A percentile compares a stretch with the other conserved stretches of the same genome.
These are phyloP conservation scores for Eutrema heterophyllum DNA, from an alignment of 345 rosid genomes.

Conservation along the genomic window DNA sequence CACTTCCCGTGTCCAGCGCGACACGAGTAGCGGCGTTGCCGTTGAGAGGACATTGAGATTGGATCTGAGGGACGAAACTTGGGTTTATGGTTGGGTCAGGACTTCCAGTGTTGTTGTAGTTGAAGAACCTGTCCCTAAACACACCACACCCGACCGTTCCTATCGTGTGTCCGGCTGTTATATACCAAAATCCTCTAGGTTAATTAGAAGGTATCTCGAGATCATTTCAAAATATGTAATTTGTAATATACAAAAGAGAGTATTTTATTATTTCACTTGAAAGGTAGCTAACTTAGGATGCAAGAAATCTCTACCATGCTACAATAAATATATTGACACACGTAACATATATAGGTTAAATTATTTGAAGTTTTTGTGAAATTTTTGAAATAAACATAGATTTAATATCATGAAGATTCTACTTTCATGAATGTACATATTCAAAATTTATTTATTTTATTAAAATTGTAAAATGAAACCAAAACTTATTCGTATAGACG, in stretches of 20 bases:
- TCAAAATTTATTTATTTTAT: no score
- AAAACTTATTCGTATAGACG: no score
- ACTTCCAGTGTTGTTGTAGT: conserved; percentile 36
- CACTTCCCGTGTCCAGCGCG: conserved; percentile 45
- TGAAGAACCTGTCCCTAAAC: conserved; percentile 45
- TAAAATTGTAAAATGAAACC: no score
- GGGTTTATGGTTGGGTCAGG: conserved; percentile 45
- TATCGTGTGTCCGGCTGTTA: conserved; percentile 59
- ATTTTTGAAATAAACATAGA: neutral
- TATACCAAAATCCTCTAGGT: neutral
- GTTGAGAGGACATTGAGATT: conserved; percentile 44
- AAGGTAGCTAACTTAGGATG: neutral
- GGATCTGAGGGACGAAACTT: conserved; percentile 41
- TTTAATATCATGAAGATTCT: neutral
- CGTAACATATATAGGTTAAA: neutral
- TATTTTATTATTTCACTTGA: neutral
- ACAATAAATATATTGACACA: neutral
- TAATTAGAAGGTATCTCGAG: neutral
- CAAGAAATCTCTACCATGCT: neutral
- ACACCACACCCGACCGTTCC: conserved; percentile 54
- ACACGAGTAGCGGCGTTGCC: conserved; percentile 35
- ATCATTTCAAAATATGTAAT: neutral
- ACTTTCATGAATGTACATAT: neutral
- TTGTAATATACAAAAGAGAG: neutral
- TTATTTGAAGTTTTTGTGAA: neutral